Percentiles rank a stretch among this genome's conserved stretches.
phyloP scores from a whole-genome alignment of 768 basidiomycete species.

The Boletus rubroflammeus region DNA sequence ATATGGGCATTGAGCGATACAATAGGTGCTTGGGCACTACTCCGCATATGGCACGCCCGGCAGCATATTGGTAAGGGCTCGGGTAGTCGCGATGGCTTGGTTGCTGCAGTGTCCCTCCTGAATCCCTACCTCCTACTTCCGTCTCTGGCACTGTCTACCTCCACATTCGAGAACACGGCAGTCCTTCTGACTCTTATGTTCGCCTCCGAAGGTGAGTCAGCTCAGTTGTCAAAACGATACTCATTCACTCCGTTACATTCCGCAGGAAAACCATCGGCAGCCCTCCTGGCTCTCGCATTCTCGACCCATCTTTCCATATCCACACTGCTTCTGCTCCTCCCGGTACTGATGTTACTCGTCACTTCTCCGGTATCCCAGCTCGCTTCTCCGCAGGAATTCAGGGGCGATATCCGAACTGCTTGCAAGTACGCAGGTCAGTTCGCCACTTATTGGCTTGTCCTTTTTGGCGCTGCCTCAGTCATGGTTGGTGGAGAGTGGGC shows the following conservation, averaged over 20 bases:
- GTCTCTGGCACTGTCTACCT: constrained; percentile 77
- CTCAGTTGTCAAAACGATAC: not conserved
- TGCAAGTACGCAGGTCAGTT: constrained; percentile 46
- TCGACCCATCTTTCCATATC: constrained; percentile 72
- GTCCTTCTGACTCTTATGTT: constrained; percentile 65
- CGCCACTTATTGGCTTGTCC: constrained; percentile 42
- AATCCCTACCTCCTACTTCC: constrained; percentile 88
- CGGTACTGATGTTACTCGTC: constrained; percentile 62
- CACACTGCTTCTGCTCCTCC: constrained; percentile 61
- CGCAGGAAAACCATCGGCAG: constrained; percentile 53
- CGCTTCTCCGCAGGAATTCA: constrained; percentile 49
- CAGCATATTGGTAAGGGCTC: constrained; percentile 40
- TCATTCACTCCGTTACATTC: not conserved
- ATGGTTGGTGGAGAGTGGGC: constrained; percentile 56
- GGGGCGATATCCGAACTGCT: constrained; percentile 4
- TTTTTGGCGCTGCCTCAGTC: constrained; percentile 46
- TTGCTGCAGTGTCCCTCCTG: constrained; percentile 70
- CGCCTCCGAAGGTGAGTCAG: constrained; percentile 57
- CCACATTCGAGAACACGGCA: constrained; percentile 75
- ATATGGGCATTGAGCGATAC: constrained; percentile 73
- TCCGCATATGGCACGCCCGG: constrained; percentile 64
- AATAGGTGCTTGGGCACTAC: constrained; percentile 63
- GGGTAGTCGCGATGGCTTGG: constrained; percentile 52
- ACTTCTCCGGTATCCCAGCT: constrained; percentile 62
- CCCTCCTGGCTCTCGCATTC: constrained; percentile 67